These are phyloP conservation scores for Myriangium duriaei DNA, from an alignment of 2,329 filamentous ascomycete species.

Conservation along the genomic window DNA sequence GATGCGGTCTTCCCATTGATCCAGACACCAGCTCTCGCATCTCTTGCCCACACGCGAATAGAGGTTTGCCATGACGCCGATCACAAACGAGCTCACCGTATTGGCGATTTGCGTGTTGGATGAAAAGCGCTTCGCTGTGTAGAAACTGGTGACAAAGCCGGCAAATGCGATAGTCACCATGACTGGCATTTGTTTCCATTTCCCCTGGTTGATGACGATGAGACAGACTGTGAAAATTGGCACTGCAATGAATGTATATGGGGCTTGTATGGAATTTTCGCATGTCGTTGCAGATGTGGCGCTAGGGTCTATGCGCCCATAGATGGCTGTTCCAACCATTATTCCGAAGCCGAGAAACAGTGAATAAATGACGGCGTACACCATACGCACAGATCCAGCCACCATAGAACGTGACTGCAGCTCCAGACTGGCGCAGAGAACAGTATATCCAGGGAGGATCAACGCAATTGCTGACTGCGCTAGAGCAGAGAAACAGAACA, in stretches of 20 bases:
- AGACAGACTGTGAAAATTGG: conserved; percentile 61
- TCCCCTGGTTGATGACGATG: conserved; percentile 69
- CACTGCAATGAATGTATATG: conserved; percentile 59
- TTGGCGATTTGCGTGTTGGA: conserved; percentile 64
- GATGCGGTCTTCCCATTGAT: conserved; percentile 41
- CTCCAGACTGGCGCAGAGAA: conserved; percentile 38
- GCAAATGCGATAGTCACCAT: conserved; percentile 63
- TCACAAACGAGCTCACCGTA: conserved; percentile 61
- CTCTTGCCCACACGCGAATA: conserved; percentile 57
- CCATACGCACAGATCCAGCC: conserved; percentile 39
- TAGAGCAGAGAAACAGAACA: conserved; percentile 40
- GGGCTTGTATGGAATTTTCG: conserved; percentile 35
- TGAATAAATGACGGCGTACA: conserved; percentile 41
- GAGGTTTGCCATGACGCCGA: conserved; percentile 66
- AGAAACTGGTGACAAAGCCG: conserved; percentile 66
- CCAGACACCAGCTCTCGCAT: conserved; percentile 43
- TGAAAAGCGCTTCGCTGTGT: conserved; percentile 52
- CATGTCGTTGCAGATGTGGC: conserved; percentile 34
- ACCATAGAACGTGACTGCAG: conserved; percentile 37
- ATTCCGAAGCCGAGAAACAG: conserved; percentile 41
- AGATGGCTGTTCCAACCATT: conserved; percentile 36
- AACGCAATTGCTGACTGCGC: conserved; percentile 38
- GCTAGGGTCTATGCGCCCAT: conserved; percentile 35
- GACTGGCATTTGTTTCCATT: conserved; percentile 63
- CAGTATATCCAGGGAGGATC: conserved; percentile 39